A percentile compares a stretch with the other conserved stretches of the same genome.
Evolutionary conservation across 2,329 filamentous ascomycete species (phyloP).

Genomic region (Paramyrothecium roridum): DNA sequence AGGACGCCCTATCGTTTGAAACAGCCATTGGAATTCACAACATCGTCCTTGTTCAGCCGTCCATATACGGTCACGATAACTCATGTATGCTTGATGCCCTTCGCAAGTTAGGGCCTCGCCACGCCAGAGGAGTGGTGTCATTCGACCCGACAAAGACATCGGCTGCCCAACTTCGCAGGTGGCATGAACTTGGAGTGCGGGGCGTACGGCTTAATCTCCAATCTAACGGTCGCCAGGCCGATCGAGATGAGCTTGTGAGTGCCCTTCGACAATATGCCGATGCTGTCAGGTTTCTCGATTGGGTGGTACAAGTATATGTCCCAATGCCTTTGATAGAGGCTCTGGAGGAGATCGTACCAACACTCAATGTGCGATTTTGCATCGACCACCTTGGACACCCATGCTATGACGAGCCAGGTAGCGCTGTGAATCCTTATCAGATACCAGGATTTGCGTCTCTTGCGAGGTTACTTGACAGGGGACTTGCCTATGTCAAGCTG

Average conservation of each 20-base stretch:
- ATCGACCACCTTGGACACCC: conserved; percentile 60
- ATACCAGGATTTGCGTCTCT: conserved; percentile 32
- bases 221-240: conserved; percentile 42
- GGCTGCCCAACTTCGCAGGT: conserved; percentile 37
- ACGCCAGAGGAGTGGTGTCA: conserved; percentile 52
- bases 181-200: conserved; percentile 56
- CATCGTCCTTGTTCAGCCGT: conserved; percentile 59
- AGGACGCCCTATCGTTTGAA: conserved; percentile 50
- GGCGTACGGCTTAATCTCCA: conserved; percentile 59
- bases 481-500: conserved; percentile 53
- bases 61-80: conserved; percentile 61
- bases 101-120: conserved; percentile 39
- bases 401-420: conserved; percentile 21
- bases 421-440: conserved; percentile 16
- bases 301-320: conserved; percentile 59
- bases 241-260: conserved; percentile 33
- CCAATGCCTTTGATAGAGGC: conserved; percentile 45
- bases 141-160: conserved; percentile 45
- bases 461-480: conserved; percentile 40
- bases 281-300: conserved; percentile 44
- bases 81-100: conserved; percentile 55
- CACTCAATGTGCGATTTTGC: conserved; percentile 48
- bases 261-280: conserved; percentile 46
- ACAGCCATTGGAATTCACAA: conserved; percentile 47
- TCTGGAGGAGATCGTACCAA: conserved; percentile 45